Evolutionary conservation across 106 monocot species (phyloP), one percentile per base, ranked within the genome.

Genomic region (Ottelia alismoides): DNA sequence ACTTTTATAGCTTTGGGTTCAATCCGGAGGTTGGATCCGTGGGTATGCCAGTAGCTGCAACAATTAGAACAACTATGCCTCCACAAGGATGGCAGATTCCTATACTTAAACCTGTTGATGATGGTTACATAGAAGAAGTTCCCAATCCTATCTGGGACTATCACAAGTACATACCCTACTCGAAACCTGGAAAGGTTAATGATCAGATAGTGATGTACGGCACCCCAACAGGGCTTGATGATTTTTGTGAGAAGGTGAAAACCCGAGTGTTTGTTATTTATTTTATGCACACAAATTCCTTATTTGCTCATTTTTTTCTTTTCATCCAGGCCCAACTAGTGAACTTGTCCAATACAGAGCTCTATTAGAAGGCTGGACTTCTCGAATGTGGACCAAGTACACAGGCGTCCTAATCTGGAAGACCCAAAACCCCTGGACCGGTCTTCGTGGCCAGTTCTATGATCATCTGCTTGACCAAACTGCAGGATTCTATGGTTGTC

Each of bases 321-420:
- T n/a, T n/a, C n/a, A 71, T n/a, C 56, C 74, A 98, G 96, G 96
- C 96, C 55, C 96, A 90, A 65, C 81, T 98, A 64, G 96, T 83
- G 17, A 98, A 90, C 46, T 98, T 56, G 54, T 90, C 17, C 96
- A 98, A 65, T 98, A 98, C 57, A 82, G 82, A 85, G 89, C 96
- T 27, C 79, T 98, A 28, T 49, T 98, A 10, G 96, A 98, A 66
- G 96, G 82, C 30, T 90, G 85, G 85, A 89, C 85, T n/a, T 81
- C 79, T 64, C 60, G 63, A 30, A 90, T 98, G 89, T 98, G 96
- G 96, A 85, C 72, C 18, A 98, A 98, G 45, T 82, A 75, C 35
- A 98, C 96, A 11, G 96, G 96, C 26, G 79, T 98, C 53, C 55
- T 90, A 19, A 98, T 98, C 55, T 98, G 96, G 96, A 98, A 98